These are phyloP conservation scores for Pulveroboletus sp. DNA, from an alignment of 768 basidiomycete genomes.

Conservation along the genomic window DNA sequence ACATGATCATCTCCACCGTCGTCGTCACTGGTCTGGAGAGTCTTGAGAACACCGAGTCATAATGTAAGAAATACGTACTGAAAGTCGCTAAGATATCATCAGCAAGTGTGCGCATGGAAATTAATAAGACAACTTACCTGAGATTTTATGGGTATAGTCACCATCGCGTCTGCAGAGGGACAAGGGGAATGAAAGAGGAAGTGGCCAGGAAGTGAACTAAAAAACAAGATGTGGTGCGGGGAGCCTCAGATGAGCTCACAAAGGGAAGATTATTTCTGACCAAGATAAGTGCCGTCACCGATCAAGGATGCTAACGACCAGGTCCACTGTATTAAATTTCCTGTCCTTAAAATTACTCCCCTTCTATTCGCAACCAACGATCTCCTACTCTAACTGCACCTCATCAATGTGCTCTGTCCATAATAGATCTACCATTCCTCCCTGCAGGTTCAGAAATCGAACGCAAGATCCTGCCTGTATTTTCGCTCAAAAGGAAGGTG, in stretches of 20 bases:
- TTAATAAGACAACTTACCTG: slow-evolving; percentile 10
- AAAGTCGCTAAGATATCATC: slow-evolving; percentile 16
- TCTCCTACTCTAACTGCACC: background rate
- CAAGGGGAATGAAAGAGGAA: background rate
- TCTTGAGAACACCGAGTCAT: background rate
- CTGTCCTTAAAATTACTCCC: background rate
- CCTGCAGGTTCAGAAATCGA: background rate
- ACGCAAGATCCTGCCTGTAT: background rate
- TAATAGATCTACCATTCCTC: too few relatives aligned
- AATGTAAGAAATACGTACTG: slow-evolving; percentile 13
- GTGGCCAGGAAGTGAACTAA: background rate
- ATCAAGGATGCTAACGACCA: slow-evolving; percentile 13
- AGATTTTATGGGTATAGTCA: slow-evolving; percentile 4
- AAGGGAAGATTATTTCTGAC: slow-evolving; percentile 14
- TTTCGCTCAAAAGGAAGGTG: background rate
- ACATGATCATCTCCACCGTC: background rate
- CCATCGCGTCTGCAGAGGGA: slow-evolving; percentile 21
- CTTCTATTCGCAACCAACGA: background rate
- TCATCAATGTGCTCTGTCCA: background rate
- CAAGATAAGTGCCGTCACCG: slow-evolving; percentile 15
- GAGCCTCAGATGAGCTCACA: slow-evolving; percentile 13
- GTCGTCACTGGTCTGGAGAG: slow-evolving; percentile 17
- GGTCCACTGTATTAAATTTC: background rate
- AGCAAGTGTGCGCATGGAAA: background rate
- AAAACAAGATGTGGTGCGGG: slow-evolving; percentile 16